phyloP scores from a whole-genome alignment of 2,329 filamentous ascomycete species.

The Cladobotryum mycophilum region DNA sequence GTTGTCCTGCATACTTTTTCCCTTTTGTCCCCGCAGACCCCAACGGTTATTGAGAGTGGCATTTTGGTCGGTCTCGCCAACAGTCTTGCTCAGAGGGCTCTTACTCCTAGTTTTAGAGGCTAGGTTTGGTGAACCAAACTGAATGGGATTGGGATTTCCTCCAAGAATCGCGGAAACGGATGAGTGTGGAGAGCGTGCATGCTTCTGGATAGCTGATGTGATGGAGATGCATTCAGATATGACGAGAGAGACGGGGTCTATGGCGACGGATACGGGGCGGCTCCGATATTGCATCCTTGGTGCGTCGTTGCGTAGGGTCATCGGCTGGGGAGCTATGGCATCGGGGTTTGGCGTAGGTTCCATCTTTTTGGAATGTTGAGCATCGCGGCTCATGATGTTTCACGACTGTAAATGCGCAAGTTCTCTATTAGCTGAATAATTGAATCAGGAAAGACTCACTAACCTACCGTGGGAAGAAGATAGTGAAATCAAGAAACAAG shows the following conservation, averaged over 20 bases:
- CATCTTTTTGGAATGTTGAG: neutral
- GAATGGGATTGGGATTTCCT: constrained; percentile 56
- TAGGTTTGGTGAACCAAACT: constrained; percentile 44
- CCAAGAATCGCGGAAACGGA: constrained; percentile 94
- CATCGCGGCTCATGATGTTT: neutral
- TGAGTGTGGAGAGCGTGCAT: constrained; percentile 91
- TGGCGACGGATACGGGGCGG: constrained; percentile 67
- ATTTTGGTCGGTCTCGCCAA: constrained; percentile 42
- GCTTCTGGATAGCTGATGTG: constrained; percentile 96
- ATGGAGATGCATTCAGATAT: constrained; percentile 99
- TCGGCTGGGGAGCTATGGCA: neutral
- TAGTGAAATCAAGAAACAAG: too few species aligned
- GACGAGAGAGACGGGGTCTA: constrained; percentile 86
- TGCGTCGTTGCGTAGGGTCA: constrained; percentile 18
- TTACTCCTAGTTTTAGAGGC: constrained; percentile 36
- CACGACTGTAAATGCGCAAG: too few species aligned
- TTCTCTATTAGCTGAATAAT: too few species aligned
- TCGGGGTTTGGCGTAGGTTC: neutral
- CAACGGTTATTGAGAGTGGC: constrained; percentile 66
- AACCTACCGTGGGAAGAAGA: too few species aligned
- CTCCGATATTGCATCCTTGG: constrained; percentile 54
- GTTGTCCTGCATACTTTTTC: constrained; percentile 95
- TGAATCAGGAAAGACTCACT: too few species aligned
- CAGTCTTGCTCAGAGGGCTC: constrained; percentile 27
- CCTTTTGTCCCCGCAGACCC: constrained; percentile 90